phyloP scores from a whole-genome alignment of 2,329 filamentous ascomycete species.

The Lasiodiplodia citricola region DNA sequence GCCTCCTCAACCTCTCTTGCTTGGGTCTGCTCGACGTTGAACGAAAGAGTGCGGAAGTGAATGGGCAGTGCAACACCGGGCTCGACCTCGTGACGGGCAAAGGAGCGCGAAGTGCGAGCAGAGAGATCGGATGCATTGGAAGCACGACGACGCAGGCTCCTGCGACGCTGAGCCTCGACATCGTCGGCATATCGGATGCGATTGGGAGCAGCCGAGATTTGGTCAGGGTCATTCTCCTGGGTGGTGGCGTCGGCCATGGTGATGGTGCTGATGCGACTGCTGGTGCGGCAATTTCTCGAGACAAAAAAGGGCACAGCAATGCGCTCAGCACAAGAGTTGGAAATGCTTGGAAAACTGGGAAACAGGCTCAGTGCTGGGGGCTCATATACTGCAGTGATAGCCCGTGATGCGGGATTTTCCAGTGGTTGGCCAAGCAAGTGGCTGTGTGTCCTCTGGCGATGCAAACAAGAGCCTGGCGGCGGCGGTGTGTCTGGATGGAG shows the following conservation, averaged over 20 bases:
- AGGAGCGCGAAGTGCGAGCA: constrained; percentile 43
- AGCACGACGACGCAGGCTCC: constrained; percentile 29
- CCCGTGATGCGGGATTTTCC: constrained; percentile 6
- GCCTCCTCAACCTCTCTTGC: constrained; percentile 31
- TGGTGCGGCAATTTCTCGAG: background rate
- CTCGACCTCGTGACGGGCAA: constrained; percentile 47
- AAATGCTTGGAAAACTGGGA: background rate
- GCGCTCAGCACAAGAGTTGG: background rate
- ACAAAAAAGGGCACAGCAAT: background rate
- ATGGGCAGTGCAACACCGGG: constrained; percentile 51
- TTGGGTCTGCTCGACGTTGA: constrained; percentile 47
- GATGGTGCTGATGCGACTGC: background rate
- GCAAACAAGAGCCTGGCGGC: background rate
- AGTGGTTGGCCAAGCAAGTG: background rate
- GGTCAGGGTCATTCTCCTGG: constrained; percentile 4
- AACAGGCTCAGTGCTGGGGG: background rate
- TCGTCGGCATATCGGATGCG: constrained; percentile 42
- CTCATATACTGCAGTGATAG: constrained; percentile 5
- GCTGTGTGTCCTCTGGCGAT: background rate
- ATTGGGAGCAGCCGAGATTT: constrained; percentile 8
- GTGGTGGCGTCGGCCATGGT: background rate
- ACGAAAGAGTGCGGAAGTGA: constrained; percentile 51
- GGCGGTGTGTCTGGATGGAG: constrained; percentile 10
- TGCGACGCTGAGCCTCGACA: constrained; percentile 38
- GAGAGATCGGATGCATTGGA: constrained; percentile 35